Conservation (phyloP, 805 yeast species). For the Candida stauntonica region DNA sequence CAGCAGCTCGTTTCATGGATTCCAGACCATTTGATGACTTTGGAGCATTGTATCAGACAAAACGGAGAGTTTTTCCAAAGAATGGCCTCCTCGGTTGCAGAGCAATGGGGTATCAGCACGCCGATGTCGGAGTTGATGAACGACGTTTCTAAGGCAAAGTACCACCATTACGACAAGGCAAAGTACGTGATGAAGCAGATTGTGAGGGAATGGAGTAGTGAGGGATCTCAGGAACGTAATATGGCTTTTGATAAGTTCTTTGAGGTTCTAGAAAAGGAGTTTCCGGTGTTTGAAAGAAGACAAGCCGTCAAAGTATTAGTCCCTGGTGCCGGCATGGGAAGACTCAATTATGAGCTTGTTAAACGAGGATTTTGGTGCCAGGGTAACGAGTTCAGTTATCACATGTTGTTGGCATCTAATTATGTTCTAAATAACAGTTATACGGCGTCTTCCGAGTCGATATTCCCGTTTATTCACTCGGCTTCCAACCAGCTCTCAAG, state of each 20-base stretch:
- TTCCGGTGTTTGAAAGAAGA: slow-evolving; percentile 35
- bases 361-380: slow-evolving; percentile 54
- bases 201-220: slow-evolving; percentile 58
- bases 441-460: slow-evolving; percentile 34
- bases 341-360: slow-evolving; percentile 54
- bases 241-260: slow-evolving; percentile 37
- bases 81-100: slow-evolving; percentile 41
- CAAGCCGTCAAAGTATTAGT: slow-evolving; percentile 42
- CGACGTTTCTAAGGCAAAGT: slow-evolving; percentile 24
- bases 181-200: slow-evolving; percentile 50
- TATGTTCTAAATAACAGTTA: slow-evolving; percentile 46
- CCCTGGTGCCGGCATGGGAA: slow-evolving; percentile 65
- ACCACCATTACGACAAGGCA: slow-evolving; percentile 52
- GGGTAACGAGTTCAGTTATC: slow-evolving; percentile 64
- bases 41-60: slow-evolving; percentile 39
- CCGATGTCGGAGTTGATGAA: slow-evolving; percentile 39
- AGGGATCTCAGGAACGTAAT: slow-evolving; percentile 45
- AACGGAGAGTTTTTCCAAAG: slow-evolving; percentile 42
- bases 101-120: slow-evolving; percentile 45
- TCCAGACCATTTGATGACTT: slow-evolving; percentile 34
- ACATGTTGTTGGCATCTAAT: slow-evolving; percentile 55
- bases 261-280: slow-evolving; percentile 27
- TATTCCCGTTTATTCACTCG: slow-evolving; percentile 55
- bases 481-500: slow-evolving; percentile 43
- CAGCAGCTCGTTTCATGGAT: slow-evolving; percentile 47